These are phyloP conservation scores for Fusarium cyanostomum DNA, from an alignment of 2,329 filamentous ascomycete genomes.

Conservation along the genomic window DNA sequence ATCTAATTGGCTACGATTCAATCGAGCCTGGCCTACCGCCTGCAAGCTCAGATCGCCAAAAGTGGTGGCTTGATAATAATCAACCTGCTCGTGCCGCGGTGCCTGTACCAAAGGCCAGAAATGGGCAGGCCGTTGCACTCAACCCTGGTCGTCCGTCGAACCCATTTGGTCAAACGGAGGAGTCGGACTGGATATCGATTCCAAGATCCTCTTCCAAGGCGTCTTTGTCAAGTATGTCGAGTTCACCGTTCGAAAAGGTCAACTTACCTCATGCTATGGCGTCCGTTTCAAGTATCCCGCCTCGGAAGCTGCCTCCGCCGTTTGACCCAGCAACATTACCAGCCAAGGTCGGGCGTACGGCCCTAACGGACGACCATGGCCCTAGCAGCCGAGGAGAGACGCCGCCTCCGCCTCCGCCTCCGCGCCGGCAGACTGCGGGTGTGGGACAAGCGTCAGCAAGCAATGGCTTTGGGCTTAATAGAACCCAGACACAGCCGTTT, in stretches of 20 bases:
- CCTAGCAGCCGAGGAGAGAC: slow-evolving; percentile 43
- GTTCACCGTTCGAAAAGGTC: slow-evolving; percentile 68
- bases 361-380: slow-evolving; percentile 53
- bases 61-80: slow-evolving; percentile 76
- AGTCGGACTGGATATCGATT: slow-evolving; percentile 85
- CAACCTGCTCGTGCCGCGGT: slow-evolving; percentile 79
- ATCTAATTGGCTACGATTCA: slow-evolving; percentile 81
- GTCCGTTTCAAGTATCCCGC: slow-evolving; percentile 55
- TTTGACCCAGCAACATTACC: slow-evolving; percentile 58
- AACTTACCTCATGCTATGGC: slow-evolving; percentile 58
- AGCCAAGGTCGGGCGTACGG: slow-evolving; percentile 57
- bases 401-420: slow-evolving; percentile 58
- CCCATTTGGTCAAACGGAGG: slow-evolving; percentile 77
- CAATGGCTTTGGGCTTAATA: slow-evolving; percentile 34
- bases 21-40: slow-evolving; percentile 80
- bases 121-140: slow-evolving; percentile 65
- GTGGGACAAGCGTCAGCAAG: slow-evolving; percentile 18
- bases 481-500: slow-evolving; percentile 42
- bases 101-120: slow-evolving; percentile 65
- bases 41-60: slow-evolving; percentile 73
- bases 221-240: slow-evolving; percentile 66
- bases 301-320: slow-evolving; percentile 62
- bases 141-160: slow-evolving; percentile 83
- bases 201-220: slow-evolving; percentile 63
- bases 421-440: slow-evolving; percentile 52